A percentile compares a stretch with the other conserved stretches of the same genome.
Conservation (phyloP, 169 alveolate species). For the Plasmodium inui region DNA sequence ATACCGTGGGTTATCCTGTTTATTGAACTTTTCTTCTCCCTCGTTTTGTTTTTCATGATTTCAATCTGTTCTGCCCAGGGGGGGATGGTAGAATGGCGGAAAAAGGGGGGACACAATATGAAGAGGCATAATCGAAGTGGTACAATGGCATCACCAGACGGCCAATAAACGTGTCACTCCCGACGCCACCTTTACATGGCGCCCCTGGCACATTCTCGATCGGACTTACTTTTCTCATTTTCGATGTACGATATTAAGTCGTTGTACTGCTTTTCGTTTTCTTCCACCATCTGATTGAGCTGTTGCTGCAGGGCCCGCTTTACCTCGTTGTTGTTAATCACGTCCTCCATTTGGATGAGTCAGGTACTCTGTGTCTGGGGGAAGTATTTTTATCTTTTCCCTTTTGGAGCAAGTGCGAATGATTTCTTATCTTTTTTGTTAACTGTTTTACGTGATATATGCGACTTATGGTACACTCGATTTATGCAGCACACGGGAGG, state of each 20-base stretch:
- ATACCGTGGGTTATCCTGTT: constrained; percentile 69
- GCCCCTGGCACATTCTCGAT: background rate
- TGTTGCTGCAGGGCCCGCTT: constrained; percentile 49
- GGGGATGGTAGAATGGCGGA: background rate
- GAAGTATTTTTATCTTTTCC: background rate
- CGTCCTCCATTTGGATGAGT: constrained; percentile 16
- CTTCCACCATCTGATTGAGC: constrained; percentile 38
- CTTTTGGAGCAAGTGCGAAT: background rate
- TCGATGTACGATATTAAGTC: constrained; percentile 59
- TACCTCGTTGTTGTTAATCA: constrained; percentile 32
- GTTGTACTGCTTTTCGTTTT: constrained; percentile 64
- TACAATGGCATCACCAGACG: background rate
- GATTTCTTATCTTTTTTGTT: background rate
- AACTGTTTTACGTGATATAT: background rate
- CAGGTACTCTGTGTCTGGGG: background rate
- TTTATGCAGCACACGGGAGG: background rate
- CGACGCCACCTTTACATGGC: background rate
- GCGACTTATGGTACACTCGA: background rate
- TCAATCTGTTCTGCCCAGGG: constrained; percentile 50
- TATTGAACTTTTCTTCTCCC: constrained; percentile 54
- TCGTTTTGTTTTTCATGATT: constrained; percentile 47
- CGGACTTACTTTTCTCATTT: constrained; percentile 62
- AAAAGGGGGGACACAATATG: background rate
- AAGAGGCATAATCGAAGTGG: background rate
- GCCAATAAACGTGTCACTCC: background rate